phyloP scores from a whole-genome alignment of 1,284 basidiomycete species.

The Binderoboletus segoi region DNA sequence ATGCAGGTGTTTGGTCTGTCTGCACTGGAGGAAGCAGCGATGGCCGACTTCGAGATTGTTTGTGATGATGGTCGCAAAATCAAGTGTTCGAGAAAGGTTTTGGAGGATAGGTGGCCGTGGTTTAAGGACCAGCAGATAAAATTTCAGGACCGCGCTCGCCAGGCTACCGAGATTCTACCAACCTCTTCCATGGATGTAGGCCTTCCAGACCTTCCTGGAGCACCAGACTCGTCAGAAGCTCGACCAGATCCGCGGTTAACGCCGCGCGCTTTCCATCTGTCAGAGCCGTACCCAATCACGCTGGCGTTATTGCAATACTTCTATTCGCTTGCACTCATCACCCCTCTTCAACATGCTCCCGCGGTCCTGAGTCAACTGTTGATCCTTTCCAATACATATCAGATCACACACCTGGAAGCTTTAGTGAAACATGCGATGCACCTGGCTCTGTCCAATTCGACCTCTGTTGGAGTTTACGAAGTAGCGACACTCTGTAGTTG shows the following conservation, averaged over 20 bases:
- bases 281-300: constrained; percentile 88
- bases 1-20: constrained; percentile 80
- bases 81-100: constrained; percentile 76
- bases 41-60: constrained; percentile 87
- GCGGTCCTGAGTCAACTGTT: constrained; percentile 87
- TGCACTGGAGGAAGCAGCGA: constrained; percentile 73
- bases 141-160: constrained; percentile 58
- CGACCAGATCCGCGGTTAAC: constrained; percentile 75
- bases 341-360: constrained; percentile 88
- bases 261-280: constrained; percentile 77
- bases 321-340: constrained; percentile 84
- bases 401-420: constrained; percentile 71
- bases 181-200: constrained; percentile 57
- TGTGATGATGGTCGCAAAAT: constrained; percentile 89
- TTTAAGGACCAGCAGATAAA: constrained; percentile 73
- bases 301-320: constrained; percentile 92
- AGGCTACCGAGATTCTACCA: constrained; percentile 58
- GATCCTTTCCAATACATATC: constrained; percentile 83
- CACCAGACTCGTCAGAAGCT: constrained; percentile 45
- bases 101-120: constrained; percentile 94
- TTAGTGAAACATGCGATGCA: constrained; percentile 94
- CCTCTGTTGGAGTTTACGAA: constrained; percentile 89
- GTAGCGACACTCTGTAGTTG: constrained; percentile 90
- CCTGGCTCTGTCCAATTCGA: constrained; percentile 77
- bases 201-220: constrained; percentile 59